Base-by-base conservation (phyloP, 2,329 filamentous ascomycete genomes). In the Colletotrichum nymphaeae region DNA sequence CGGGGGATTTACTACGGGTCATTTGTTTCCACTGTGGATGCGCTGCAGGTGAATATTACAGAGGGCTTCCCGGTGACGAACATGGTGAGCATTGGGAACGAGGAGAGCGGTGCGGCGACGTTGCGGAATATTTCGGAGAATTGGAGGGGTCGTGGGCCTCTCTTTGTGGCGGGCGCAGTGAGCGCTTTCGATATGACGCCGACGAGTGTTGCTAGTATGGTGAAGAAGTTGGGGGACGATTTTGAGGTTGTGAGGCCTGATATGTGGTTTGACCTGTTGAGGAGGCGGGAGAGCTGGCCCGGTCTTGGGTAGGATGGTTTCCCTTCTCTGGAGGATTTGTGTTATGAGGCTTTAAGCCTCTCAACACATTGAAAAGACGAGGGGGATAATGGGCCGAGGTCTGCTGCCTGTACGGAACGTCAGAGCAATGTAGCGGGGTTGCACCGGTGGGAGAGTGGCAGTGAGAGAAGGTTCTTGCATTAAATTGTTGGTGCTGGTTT, bases 171-270 rank as follows among this genome's bases (percentile, higher is more conserved):
- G 0, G 67, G 67, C 16, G 67, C 67, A 14, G 16, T 69, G 4
- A 52, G 37, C 30, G 67, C 67, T 3, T 69, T 69, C 42, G 67
- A 69, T 24, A 55, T 69, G 35, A 58, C 67, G 28, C 67, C 67
- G 22, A 19, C 60, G 0, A 65, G 28, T n/a, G n/a, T 69, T 8
- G 56, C 12, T 12, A 16, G 37, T 12, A 65, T 69, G 67, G 67
- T 69, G 7, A 65, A 59, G 37, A 37, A 37, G 19, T 37, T 69
- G 9, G 67, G 60, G 6, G 5, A 28, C 3, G 67, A 69, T 2
- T 69, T 69, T 52, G 67, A 57, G 19, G 30, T 69, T 11, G 53
- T 69, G 14, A 26, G 60, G 30, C 67, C 59, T 2, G 67, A 69
- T 37, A 35, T 22, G 19, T 69, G 67, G 67, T 64, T 69, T n/a